A percentile compares a stretch with the other conserved stretches of the same genome.
These are phyloP conservation scores for Picea glauca DNA, from an alignment of 75 land plant species.

Conservation along the genomic window DNA sequence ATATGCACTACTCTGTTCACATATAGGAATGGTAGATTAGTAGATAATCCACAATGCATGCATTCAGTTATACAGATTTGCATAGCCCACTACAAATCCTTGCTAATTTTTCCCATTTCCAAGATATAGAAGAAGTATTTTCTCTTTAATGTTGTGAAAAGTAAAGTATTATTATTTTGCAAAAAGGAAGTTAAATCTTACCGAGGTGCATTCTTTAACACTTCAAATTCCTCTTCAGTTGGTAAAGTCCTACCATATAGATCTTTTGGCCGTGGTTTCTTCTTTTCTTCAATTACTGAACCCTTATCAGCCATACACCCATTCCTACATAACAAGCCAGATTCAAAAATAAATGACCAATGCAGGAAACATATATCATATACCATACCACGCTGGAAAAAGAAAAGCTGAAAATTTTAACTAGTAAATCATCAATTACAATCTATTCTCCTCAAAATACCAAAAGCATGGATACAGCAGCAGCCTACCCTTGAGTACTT, in stretches of 20 bases:
- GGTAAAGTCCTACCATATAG: constrained; percentile 87
- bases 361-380: not conserved
- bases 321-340: constrained; percentile 5
- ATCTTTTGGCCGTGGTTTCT: constrained; percentile 73
- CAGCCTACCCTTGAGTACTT: not conserved
- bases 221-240: constrained; percentile 91
- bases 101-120: not conserved
- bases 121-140: not conserved
- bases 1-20: not conserved
- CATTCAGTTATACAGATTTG: not conserved
- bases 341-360: not conserved
- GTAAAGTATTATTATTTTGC: not conserved
- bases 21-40: not conserved
- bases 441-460: not conserved
- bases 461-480: too few species aligned
- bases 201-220: constrained; percentile 94
- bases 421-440: not conserved
- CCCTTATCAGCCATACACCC: not conserved
- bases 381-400: not conserved
- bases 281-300: constrained; percentile 31
- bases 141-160: not conserved
- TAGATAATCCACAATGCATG: not conserved
- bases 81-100: not conserved
- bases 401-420: not conserved
- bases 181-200: constrained; percentile 18